A percentile compares a stretch with the other conserved stretches of the same genome.
phyloP scores from a whole-genome alignment of 768 basidiomycete genomes.

The Hygrophorus russula region DNA sequence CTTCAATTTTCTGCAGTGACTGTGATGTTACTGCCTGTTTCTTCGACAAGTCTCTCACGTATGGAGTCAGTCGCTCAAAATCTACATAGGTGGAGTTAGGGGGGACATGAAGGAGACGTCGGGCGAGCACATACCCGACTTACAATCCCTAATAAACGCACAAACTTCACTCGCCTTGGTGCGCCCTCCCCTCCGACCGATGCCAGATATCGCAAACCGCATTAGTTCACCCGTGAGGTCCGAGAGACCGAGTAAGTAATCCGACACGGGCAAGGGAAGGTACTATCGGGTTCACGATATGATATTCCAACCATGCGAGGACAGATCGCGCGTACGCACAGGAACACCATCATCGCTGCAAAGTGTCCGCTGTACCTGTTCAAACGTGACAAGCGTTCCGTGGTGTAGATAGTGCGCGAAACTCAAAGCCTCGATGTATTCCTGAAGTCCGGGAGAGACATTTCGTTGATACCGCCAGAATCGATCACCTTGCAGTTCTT shows the following conservation, averaged over 20 bases:
- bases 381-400: conserved; percentile 52
- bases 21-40: conserved; percentile 81
- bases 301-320: background rate
- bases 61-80: conserved; percentile 67
- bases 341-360: conserved; percentile 48
- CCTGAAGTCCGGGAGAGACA: conserved; percentile 77
- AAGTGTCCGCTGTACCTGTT: conserved; percentile 55
- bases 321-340: conserved; percentile 32
- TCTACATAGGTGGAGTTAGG: conserved; percentile 28
- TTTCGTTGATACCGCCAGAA: conserved; percentile 75
- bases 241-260: conserved; percentile 86
- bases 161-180: conserved; percentile 53
- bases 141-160: conserved; percentile 62
- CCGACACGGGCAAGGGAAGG: conserved; percentile 64
- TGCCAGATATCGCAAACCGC: conserved; percentile 85
- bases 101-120: background rate
- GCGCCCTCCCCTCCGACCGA: conserved; percentile 55
- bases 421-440: conserved; percentile 90
- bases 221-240: conserved; percentile 97
- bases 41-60: conserved; percentile 64
- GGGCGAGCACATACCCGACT: conserved; percentile 37
- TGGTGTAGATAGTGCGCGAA: conserved; percentile 80
- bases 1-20: conserved; percentile 92
- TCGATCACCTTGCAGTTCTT: conserved; percentile 51
- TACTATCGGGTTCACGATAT: conserved; percentile 34